A percentile compares a stretch with the other conserved stretches of the same genome.
phyloP scores from a whole-genome alignment of 352 stramenopile species.

The Globisporangium perplexum region DNA sequence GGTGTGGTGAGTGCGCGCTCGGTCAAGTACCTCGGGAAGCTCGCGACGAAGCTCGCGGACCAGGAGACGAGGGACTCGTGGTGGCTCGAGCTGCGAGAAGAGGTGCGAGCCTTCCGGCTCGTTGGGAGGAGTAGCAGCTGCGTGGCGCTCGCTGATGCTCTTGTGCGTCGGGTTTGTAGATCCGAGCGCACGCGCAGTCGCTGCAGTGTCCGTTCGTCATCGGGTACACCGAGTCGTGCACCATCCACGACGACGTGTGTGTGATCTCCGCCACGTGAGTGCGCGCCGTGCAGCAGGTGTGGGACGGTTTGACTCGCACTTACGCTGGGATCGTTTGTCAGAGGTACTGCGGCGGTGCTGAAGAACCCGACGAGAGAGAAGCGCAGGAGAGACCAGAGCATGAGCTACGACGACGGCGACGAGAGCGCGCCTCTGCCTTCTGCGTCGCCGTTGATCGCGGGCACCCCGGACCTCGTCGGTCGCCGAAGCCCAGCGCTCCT shows the following conservation, averaged over 20 bases:
- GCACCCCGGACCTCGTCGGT: constrained; percentile 28
- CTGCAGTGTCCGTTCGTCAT: constrained; percentile 96
- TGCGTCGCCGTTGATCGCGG: constrained; percentile 29
- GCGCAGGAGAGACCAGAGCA: constrained; percentile 21
- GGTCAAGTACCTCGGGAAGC: constrained; percentile 88
- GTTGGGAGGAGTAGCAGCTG: neutral
- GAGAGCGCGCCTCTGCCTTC: constrained; percentile 22
- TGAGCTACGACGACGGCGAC: constrained; percentile 32
- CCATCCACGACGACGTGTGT: constrained; percentile 96
- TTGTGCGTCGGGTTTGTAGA: constrained; percentile 27
- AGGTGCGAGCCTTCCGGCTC: constrained; percentile 39
- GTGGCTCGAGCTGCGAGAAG: constrained; percentile 96
- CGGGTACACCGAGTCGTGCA: constrained; percentile 95
- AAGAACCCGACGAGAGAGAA: constrained; percentile 58
- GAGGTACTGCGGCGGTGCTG: constrained; percentile 70
- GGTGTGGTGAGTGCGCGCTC: constrained; percentile 83
- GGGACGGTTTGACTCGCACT: neutral
- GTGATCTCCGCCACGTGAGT: constrained; percentile 94
- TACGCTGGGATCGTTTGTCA: constrained; percentile 8
- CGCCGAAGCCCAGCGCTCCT: constrained; percentile 45
- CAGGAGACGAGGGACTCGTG: constrained; percentile 97
- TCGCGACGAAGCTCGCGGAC: constrained; percentile 95
- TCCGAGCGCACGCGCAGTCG: constrained; percentile 93
- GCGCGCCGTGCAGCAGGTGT: neutral
- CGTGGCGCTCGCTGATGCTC: neutral